A percentile compares a stretch with the other conserved stretches of the same genome.
Evolutionary conservation across 176 grass and related monocot species (phyloP).

Genomic region (Oryza punctata): DNA sequence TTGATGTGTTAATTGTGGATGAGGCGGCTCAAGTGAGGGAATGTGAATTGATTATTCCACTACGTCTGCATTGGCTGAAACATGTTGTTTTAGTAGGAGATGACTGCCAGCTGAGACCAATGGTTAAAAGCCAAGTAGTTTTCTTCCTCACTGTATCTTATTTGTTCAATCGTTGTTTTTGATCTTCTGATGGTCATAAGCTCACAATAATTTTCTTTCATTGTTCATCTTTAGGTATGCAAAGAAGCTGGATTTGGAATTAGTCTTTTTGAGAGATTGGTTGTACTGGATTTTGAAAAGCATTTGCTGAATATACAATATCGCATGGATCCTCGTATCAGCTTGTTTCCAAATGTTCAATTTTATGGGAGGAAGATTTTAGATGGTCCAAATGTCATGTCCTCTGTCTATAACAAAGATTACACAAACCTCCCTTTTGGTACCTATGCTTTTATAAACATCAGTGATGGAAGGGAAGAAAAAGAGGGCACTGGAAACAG

Average conservation of each 20-base stretch:
- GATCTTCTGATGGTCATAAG: background rate
- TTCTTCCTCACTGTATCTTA: slow-evolving; percentile 15
- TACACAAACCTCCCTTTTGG: slow-evolving; percentile 45
- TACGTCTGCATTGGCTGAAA: slow-evolving; percentile 57
- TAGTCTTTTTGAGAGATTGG: slow-evolving; percentile 83
- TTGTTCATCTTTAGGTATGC: slow-evolving; percentile 50
- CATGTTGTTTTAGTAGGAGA: slow-evolving; percentile 81
- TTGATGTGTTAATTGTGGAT: slow-evolving; percentile 77
- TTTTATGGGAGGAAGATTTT: slow-evolving; percentile 75
- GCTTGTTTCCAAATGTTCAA: slow-evolving; percentile 65
- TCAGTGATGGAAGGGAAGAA: slow-evolving; percentile 73
- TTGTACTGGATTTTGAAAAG: slow-evolving; percentile 48
- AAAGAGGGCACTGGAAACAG: slow-evolving; percentile 55
- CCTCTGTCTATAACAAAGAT: slow-evolving; percentile 55
- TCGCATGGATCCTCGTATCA: slow-evolving; percentile 77
- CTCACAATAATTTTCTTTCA: background rate
- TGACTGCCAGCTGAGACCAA: slow-evolving; percentile 68
- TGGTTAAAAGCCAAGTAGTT: slow-evolving; percentile 71
- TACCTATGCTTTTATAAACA: slow-evolving; percentile 66
- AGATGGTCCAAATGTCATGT: slow-evolving; percentile 68
- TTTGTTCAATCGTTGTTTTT: background rate
- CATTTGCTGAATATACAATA: slow-evolving; percentile 85
- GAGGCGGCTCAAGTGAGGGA: slow-evolving; percentile 82
- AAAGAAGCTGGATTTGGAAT: slow-evolving; percentile 72
- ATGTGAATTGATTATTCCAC: slow-evolving; percentile 73